phyloP scores from a whole-genome alignment of 2,329 filamentous ascomycete species.

The Alternaria ethzedia region DNA sequence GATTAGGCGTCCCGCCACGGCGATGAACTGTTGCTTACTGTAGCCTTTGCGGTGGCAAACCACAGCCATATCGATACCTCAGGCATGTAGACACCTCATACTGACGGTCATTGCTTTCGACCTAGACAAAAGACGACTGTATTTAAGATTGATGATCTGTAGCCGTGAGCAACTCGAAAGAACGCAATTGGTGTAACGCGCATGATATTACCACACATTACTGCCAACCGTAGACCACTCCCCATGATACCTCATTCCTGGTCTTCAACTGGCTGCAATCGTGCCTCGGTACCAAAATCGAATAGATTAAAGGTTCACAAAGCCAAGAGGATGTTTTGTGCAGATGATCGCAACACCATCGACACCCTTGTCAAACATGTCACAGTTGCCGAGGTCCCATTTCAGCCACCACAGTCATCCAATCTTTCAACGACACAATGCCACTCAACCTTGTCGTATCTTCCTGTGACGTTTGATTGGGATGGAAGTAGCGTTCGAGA shows the following conservation, averaged over 20 bases:
- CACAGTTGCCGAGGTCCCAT: constrained; percentile 3
- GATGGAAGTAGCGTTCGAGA: background rate
- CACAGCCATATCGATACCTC: background rate
- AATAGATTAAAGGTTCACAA: background rate
- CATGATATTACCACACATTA: background rate
- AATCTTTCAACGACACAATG: background rate
- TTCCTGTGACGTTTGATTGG: background rate
- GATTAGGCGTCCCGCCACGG: background rate
- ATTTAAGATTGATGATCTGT: background rate
- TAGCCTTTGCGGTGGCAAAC: background rate
- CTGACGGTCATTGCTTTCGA: background rate
- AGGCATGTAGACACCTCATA: background rate
- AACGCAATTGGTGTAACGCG: background rate
- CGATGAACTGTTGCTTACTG: background rate
- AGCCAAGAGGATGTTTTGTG: background rate
- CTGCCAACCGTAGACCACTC: background rate
- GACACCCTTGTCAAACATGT: constrained; percentile 1
- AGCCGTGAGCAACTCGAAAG: background rate
- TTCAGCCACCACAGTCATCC: background rate
- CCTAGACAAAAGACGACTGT: background rate
- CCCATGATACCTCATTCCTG: background rate
- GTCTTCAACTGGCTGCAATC: background rate
- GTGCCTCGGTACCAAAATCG: background rate
- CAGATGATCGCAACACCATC: constrained; percentile 2
- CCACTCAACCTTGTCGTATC: background rate